Base-by-base conservation (phyloP, 1,284 basidiomycete species). In the Phenoliferia sp. region DNA sequence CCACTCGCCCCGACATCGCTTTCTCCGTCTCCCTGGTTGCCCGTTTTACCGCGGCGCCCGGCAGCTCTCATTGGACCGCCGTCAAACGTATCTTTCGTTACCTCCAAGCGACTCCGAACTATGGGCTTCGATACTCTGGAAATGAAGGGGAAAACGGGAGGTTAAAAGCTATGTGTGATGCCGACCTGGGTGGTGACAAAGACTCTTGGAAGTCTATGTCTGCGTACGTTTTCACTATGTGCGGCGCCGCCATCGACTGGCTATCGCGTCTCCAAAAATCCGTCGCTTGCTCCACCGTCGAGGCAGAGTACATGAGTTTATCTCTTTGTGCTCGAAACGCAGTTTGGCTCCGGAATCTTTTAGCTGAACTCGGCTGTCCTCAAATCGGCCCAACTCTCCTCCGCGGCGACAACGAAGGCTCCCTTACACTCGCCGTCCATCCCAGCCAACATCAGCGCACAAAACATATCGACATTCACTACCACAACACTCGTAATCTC, bases 291-390 rank as follows among this genome's bases (percentile, higher is more conserved):
- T 84, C 80, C 0, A 79, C 80, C 0, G 74, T 74, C 1, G 81
- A 83, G 56, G 78, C 83, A 0, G 81, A 84, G 69, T 83, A 81
- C 66, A 76, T 82, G n/a, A 80, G 80, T 3, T 71, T 78, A 32
- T 69, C 75, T 83, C 87, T 86, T 80, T 83, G 79, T 0, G 75
- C 73, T 3, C 74, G 75, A 34, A 80, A 84, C 63, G 69, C 77
- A 2, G 36, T 79, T 0, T 84, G 80, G 81, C 71, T 84, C 4
- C 58, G 68, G 0, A 33, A 63, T 0, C 60, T 80, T 2, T 68
- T 79, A 3, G 15, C 16, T 1, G 76, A 78, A 34, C 59, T 81
- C 2, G 61, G 67, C 10, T 62, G 62, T 26, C 66, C 65, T 0
- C 59, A 68, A 22, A 31, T 64, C 2, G 67, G 58, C 0, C 71